Evolutionary conservation across 2,329 filamentous ascomycete species (phyloP).

Genomic region (Rhynchosporium agropyri): DNA sequence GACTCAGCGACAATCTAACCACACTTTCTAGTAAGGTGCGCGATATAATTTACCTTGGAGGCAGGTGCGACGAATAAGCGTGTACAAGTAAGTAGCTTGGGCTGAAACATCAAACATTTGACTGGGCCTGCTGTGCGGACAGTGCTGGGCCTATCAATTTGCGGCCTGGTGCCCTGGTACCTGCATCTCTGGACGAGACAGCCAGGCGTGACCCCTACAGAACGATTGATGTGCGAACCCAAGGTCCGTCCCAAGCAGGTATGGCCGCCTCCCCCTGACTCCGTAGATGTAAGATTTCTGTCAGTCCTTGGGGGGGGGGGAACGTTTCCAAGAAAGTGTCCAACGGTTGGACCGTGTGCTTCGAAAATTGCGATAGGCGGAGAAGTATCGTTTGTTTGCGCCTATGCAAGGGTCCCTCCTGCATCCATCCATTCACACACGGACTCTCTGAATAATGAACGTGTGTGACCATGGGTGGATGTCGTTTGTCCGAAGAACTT

Average conservation of each 20-base stretch:
- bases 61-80: slow-evolving; percentile 5
- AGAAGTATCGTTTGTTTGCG: too few species aligned
- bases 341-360: slow-evolving; percentile 20
- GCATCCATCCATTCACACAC: too few species aligned
- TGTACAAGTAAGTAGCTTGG: not conserved
- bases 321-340: slow-evolving; percentile 4
- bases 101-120: slow-evolving; percentile 24
- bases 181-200: slow-evolving; percentile 28
- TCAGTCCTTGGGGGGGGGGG: too few species aligned
- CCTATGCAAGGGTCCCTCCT: too few species aligned
- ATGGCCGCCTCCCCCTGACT: too few species aligned
- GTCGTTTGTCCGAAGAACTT: slow-evolving; percentile 14
- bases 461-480: slow-evolving; percentile 12
- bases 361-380: not conserved
- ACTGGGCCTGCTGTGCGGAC: too few species aligned
- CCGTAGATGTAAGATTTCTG: too few species aligned
- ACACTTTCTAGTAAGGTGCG: too few species aligned
- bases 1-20: not conserved
- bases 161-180: slow-evolving; percentile 2
- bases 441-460: too few species aligned
- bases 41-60: too few species aligned
- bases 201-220: slow-evolving; percentile 13
- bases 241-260: too few species aligned
- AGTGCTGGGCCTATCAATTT: too few species aligned
- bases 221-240: not conserved